phyloP scores from a whole-genome alignment of 345 rosid species.

The Eutrema heterophyllum region DNA sequence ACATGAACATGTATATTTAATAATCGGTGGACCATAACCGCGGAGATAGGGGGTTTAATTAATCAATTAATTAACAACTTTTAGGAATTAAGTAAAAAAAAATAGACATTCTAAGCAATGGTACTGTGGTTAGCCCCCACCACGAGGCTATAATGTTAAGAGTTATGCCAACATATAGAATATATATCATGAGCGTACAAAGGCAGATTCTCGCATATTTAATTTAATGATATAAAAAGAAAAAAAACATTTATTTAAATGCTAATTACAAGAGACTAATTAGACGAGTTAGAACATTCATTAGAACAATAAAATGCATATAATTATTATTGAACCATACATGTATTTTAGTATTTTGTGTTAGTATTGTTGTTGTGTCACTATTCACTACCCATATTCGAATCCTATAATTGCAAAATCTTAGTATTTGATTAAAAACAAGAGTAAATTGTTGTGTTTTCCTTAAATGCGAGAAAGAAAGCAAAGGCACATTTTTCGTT shows the following conservation, averaged over 20 bases:
- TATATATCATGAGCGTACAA: conserved; percentile 25
- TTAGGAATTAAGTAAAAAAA: not conserved
- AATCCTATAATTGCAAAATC: too few species aligned
- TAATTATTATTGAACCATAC: not conserved
- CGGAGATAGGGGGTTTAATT: not conserved
- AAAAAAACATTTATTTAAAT: not conserved
- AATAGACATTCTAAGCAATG: conserved; percentile 17
- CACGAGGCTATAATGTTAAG: conserved; percentile 23
- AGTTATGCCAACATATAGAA: conserved; percentile 35
- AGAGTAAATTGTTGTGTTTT: too few species aligned
- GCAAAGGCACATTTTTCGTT: too few species aligned
- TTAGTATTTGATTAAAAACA: too few species aligned
- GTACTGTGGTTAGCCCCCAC: conserved; percentile 31
- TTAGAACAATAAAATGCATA: not conserved
- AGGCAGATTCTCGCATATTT: conserved; percentile 17
- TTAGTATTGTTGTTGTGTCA: too few species aligned
- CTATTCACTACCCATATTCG: too few species aligned
- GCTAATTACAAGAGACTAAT: not conserved
- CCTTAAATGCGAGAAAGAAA: too few species aligned
- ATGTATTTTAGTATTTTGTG: too few species aligned
- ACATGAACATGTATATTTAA: not conserved
- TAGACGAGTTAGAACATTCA: not conserved
- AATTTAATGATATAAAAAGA: not conserved
- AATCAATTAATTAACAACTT: not conserved
- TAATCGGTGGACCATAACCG: conserved; percentile 8